A percentile compares a stretch with the other conserved stretches of the same genome.
Evolutionary conservation across 129 eudicot species (phyloP).

Genomic region (Flaveria brownii): DNA sequence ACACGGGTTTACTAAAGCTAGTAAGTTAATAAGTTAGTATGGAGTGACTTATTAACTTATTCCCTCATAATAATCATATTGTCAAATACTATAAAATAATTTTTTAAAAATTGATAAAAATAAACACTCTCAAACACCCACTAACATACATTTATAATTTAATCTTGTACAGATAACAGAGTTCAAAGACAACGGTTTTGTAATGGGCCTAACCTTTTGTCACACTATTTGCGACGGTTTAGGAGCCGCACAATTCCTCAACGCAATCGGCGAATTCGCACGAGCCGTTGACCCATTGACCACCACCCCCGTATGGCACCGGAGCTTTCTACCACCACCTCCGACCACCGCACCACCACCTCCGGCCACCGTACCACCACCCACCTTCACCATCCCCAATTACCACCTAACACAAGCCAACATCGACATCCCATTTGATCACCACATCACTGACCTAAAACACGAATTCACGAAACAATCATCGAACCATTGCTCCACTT

Average conservation of each 20-base stretch:
- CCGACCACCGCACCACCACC: not conserved
- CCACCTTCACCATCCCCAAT: conserved; percentile 30
- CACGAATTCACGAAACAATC: conserved; percentile 24
- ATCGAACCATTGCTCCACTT: conserved; percentile 36
- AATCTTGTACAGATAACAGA: conserved; percentile 44
- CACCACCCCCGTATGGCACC: conserved; percentile 49
- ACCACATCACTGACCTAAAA: conserved; percentile 46
- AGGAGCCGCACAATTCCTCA: conserved; percentile 65
- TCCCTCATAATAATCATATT: no score
- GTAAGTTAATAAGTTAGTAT: no score
- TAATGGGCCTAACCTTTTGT: conserved; percentile 57
- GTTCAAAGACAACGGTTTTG: conserved; percentile 53
- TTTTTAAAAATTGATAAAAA: no score
- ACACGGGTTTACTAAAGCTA: no score
- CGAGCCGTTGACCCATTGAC: conserved; percentile 36
- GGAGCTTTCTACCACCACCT: conserved; percentile 47
- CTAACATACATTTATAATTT: not conserved
- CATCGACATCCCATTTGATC: conserved; percentile 47
- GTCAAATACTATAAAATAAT: no score
- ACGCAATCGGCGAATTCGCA: conserved; percentile 59
- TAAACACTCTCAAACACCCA: no score
- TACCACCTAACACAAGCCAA: conserved; percentile 54
- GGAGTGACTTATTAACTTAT: no score
- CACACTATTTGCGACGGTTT: conserved; percentile 67
- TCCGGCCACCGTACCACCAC: conserved; percentile 24